Evolutionary conservation across 225 moss, liverwort and hornwort species (phyloP).

Genomic region (Sphagnum tenellum): DNA sequence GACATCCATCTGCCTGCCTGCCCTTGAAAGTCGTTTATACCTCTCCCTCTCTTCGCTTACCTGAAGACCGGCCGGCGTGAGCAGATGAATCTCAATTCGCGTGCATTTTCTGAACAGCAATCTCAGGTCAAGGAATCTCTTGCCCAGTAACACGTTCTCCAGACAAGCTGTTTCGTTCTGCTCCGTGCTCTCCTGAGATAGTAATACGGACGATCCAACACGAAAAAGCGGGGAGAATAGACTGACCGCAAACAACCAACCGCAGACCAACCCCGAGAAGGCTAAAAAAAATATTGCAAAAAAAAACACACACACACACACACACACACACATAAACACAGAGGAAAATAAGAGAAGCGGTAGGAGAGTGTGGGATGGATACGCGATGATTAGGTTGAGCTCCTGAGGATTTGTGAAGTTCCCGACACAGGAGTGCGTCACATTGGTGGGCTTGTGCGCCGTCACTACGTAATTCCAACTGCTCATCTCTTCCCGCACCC

Average conservation of each 20-base stretch:
- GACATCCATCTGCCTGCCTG: too few relatives aligned
- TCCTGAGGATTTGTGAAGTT: slow-evolving; percentile 94
- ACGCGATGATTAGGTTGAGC: slow-evolving; percentile 99
- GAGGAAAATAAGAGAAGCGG: neutral
- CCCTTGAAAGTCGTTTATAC: too few relatives aligned
- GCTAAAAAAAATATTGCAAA: too few relatives aligned
- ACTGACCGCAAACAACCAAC: too few relatives aligned
- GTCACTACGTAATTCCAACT: slow-evolving; percentile 99
- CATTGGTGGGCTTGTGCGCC: slow-evolving; percentile 99
- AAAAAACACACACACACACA: too few relatives aligned
- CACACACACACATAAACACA: too few relatives aligned
- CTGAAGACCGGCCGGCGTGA: slow-evolving; percentile 83
- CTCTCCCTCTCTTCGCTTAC: slow-evolving; percentile 16
- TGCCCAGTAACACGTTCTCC: neutral
- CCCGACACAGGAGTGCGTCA: slow-evolving; percentile 99
- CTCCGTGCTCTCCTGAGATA: too few relatives aligned
- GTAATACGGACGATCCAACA: too few relatives aligned
- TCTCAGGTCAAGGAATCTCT: slow-evolving; percentile 24
- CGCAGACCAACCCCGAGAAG: too few relatives aligned
- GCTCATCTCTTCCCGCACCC: slow-evolving; percentile 52
- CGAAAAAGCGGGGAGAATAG: too few relatives aligned
- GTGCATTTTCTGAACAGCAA: slow-evolving; percentile 73
- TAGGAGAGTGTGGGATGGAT: slow-evolving; percentile 24
- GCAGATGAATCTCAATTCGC: slow-evolving; percentile 92
- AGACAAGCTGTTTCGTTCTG: too few relatives aligned